These are phyloP conservation scores for Xylariales sp. DNA, from an alignment of 2,329 filamentous ascomycete genomes.

Conservation along the genomic window DNA sequence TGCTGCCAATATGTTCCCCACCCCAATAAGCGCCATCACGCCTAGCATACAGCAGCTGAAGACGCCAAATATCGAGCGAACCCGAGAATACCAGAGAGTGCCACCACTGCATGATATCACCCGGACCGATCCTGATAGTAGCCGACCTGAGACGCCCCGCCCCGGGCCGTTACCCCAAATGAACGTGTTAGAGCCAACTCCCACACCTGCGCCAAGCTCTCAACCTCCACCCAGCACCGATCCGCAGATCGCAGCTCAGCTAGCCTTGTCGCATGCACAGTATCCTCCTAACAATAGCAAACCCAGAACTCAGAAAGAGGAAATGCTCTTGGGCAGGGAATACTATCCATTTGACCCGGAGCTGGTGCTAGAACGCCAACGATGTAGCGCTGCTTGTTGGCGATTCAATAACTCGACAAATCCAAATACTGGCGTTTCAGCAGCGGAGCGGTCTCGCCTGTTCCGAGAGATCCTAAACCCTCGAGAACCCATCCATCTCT, in stretches of 20 bases:
- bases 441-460: conserved; percentile 73
- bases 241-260: conserved; percentile 68
- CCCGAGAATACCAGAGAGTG: conserved; percentile 69
- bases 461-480: conserved; percentile 79
- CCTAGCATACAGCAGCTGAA: conserved; percentile 49
- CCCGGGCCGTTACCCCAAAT: conserved; percentile 68
- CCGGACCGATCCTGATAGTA: conserved; percentile 57
- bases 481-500: conserved; percentile 64
- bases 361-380: conserved; percentile 84
- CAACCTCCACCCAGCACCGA: conserved; percentile 54
- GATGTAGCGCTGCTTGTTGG: conserved; percentile 84
- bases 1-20: conserved; percentile 68
- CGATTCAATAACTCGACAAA: conserved; percentile 88
- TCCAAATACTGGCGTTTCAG: conserved; percentile 76
- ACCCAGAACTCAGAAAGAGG: conserved; percentile 79
- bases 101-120: conserved; percentile 70
- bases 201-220: conserved; percentile 60
- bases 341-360: conserved; percentile 84
- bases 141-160: conserved; percentile 61
- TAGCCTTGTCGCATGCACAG: conserved; percentile 67
- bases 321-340: conserved; percentile 85
- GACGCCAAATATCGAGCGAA: conserved; percentile 52
- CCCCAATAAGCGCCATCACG: conserved; percentile 68
- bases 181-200: conserved; percentile 63
- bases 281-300: conserved; percentile 54